Evolutionary conservation across 176 grass and related monocot genomes (phyloP), one percentile per base, ranked within the genome.

Genomic region (Elymus sibiricus): DNA sequence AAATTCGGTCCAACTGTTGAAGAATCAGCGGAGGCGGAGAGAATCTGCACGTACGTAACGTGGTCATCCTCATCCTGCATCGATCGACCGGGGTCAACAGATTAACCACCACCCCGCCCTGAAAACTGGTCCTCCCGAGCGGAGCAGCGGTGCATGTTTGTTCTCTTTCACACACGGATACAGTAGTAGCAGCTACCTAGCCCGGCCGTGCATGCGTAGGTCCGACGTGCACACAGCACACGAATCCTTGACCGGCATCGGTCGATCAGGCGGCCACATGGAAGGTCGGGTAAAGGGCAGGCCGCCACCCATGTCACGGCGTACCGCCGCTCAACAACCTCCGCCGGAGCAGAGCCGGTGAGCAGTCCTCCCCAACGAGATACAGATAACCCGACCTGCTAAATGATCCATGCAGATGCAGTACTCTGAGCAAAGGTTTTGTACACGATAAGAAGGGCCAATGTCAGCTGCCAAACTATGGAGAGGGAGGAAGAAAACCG

Each of bases 201-300:
- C 40, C 53, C 19, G 7, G 53, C 53, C 19, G 53, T 58, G 53
- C 12, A 32, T 4, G 46, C 4, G 59, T 61, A 25, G 49, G 49
- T 53, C 49, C 42, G 69, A 46, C 73, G 77, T 29, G 21, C 40
- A 25, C 11, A 32, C n/a, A 7, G 42, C n/a, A 7, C 22, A 79
- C 62, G 4, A 12, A 81, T 21, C 70, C 25, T 70, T 75, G 78
- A 72, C 78, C 77, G 0, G 19, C 7, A 46, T n/a, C 13, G 32
- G 6, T 9, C 17, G 69, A 58, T 8, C 87, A 66, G 79, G 40
- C 31, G 5, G 40, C 55, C 87, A 88, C 81, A 79, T 84, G 81
- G n/a, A 72, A 84, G 82, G 65, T 70, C 40, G 71, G 49, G 5
- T 4, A 61, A 42, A 62, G 4, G 11, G 47, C 22, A 1, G 55